Evolutionary conservation across 805 yeast genomes (phyloP), one percentile per base, ranked within the genome.

Genomic region (Wickerhamiella azyma): DNA sequence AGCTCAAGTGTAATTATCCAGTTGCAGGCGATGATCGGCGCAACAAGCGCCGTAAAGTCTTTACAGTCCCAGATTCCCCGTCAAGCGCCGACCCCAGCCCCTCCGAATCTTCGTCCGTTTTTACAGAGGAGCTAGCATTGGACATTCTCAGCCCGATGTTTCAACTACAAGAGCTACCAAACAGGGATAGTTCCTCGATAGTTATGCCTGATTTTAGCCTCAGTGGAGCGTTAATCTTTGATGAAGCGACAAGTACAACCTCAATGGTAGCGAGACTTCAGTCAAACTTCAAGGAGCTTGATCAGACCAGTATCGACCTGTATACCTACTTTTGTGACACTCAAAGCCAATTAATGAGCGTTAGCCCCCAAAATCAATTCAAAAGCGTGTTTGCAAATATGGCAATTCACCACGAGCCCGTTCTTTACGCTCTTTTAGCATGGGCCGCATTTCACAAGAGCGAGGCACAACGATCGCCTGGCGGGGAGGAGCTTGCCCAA

Each of bases 1-100:
- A 76, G 10, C 65, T 82, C 41, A 71, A 68, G 45, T 83, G 94
- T 57, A 66, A 69, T 21, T 83, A 89, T 82, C 92, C 94, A 16
- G 61, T 59, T 14, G 84, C 86, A 0, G 89, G 88, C 7, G 68
- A 71, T 10, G 82, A 76, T 58, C 48, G 60, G 16, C 53, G 52
- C 24, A 75, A 75, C 54, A 74, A 71, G 57, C 48, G 47, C 39
- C 50, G 55, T n/a, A 35, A 26, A 28, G 24, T 5, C 24, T 4
- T 9, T 4, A 5, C 18, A 3, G 9, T 7, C 2, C 5, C 6
- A 5, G 28, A 30, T 13, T 11, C 17, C 9, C 26, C 28, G 26
- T 21, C 5, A 26, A 10, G 9, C n/a, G 5, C 21, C 21, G 24
- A 16, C 14, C 18, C 24, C 13, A 9, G 26, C 8, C 5, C 29